Percentiles rank a stretch among this genome's conserved stretches.
Conservation (phyloP, 2,329 filamentous ascomycete species). For the Trichothecium sympodiale region DNA sequence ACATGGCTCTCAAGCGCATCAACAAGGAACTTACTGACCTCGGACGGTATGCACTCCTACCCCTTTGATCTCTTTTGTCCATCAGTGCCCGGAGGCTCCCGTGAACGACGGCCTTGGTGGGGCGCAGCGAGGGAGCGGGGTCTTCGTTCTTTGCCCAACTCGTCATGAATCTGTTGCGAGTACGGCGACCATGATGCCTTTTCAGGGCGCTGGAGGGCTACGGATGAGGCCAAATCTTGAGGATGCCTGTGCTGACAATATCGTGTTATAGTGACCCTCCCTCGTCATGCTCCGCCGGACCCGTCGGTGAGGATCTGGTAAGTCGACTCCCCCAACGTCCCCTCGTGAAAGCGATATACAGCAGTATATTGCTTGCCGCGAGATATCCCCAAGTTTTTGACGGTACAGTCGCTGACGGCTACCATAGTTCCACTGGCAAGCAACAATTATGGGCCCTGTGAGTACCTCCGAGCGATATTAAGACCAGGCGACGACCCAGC, state of each 20-base stretch:
- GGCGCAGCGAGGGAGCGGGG: slow-evolving; percentile 7
- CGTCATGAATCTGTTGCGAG: neutral
- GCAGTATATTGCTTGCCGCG: neutral
- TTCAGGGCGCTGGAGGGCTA: neutral
- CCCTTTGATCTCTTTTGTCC: slow-evolving; percentile 9
- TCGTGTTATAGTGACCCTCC: slow-evolving; percentile 74
- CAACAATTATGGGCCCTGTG: slow-evolving; percentile 99
- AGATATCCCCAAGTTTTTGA: neutral
- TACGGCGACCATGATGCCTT: neutral
- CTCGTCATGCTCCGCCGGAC: slow-evolving; percentile 96
- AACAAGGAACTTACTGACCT: slow-evolving; percentile 90
- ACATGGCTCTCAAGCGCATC: slow-evolving; percentile 86
- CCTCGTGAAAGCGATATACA: slow-evolving; percentile 7
- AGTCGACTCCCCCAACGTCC: slow-evolving; percentile 28
- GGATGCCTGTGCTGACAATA: slow-evolving; percentile 15
- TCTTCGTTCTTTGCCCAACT: slow-evolving; percentile 1
- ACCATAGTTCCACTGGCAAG: slow-evolving; percentile 96
- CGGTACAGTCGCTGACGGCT: slow-evolving; percentile 11
- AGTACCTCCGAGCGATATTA: slow-evolving; percentile 25
- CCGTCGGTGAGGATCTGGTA: slow-evolving; percentile 96
- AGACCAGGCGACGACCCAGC: neutral
- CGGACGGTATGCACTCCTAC: slow-evolving; percentile 56
- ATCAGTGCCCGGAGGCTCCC: neutral
- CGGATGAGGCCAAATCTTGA: slow-evolving; percentile 10
- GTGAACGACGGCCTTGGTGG: slow-evolving; percentile 4